Evolutionary conservation across 495 filamentous ascomycete genomes (phyloP).

Genomic region (Lepidopterella palustris): DNA sequence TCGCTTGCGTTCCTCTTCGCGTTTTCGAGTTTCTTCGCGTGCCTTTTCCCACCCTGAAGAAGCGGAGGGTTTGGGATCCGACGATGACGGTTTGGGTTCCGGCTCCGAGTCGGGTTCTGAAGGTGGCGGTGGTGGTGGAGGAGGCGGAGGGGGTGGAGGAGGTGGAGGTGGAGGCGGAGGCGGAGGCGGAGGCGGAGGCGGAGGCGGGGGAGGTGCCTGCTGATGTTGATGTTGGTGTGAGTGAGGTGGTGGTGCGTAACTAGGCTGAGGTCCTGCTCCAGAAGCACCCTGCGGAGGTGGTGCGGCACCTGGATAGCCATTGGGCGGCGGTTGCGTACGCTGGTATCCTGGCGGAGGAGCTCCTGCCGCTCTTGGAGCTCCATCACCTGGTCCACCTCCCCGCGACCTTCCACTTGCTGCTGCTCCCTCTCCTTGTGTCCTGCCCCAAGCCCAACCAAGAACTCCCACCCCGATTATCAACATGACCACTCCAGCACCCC

Average conservation of each 20-base stretch:
- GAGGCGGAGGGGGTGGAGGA: conserved; percentile 18
- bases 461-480: conserved; percentile 62
- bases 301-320: conserved; percentile 24
- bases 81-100: conserved; percentile 5
- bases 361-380: conserved; percentile 14
- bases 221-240: conserved; percentile 2
- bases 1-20: conserved; percentile 53
- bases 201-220: conserved; percentile 18
- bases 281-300: conserved; percentile 12
- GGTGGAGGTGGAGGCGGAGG: conserved; percentile 21
- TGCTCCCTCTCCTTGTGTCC: conserved; percentile 50
- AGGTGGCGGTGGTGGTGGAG: conserved; percentile 22
- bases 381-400: conserved; percentile 9
- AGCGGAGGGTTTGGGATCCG: conserved; percentile 4
- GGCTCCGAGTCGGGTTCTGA: conserved; percentile 27
- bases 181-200: conserved; percentile 18
- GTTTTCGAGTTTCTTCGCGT: conserved; percentile 59
- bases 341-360: conserved; percentile 15
- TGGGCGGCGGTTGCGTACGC: conserved; percentile 6
- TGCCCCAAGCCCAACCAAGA: conserved; percentile 68
- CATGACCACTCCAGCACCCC: conserved; percentile 54
- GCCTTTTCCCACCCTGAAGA: conserved; percentile 61
- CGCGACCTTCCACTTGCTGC: conserved; percentile 17
- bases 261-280: conserved; percentile 11
- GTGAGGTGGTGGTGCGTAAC: conserved; percentile 12